phyloP scores from a whole-genome alignment of 352 stramenopile genomes.

The Blastocystis sp. region DNA sequence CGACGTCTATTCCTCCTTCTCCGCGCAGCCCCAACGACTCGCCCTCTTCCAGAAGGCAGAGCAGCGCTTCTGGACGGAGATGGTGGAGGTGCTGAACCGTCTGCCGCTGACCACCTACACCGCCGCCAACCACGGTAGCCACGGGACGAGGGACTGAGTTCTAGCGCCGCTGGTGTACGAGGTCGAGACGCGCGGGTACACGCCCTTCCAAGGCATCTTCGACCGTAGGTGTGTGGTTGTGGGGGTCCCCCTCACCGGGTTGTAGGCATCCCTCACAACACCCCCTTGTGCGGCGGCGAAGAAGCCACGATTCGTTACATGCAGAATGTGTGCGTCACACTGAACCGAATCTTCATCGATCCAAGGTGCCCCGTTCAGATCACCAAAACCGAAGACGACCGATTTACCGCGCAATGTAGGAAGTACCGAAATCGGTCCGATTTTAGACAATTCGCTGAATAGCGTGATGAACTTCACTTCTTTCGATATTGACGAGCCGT shows the following conservation, averaged over 20 bases:
- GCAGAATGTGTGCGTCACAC: not conserved
- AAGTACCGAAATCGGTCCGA: not conserved
- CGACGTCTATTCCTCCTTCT: not conserved
- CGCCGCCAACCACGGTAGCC: not conserved
- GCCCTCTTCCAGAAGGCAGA: slow-evolving; percentile 22
- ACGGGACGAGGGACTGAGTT: not conserved
- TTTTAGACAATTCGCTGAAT: not conserved
- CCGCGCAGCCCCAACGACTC: not conserved
- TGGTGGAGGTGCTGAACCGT: slow-evolving; percentile 38
- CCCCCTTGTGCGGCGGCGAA: not conserved
- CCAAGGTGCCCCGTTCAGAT: slow-evolving; percentile 17
- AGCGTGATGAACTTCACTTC: not conserved
- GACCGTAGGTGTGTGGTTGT: not conserved
- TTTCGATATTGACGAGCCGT: not conserved
- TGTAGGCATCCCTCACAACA: not conserved
- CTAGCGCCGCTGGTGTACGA: slow-evolving; percentile 40
- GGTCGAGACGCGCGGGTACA: slow-evolving; percentile 45
- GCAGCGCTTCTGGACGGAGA: slow-evolving; percentile 3
- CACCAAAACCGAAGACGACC: not conserved
- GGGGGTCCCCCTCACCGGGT: not conserved
- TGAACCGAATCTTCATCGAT: slow-evolving; percentile 5
- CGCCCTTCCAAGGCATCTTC: slow-evolving; percentile 32
- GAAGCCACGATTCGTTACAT: slow-evolving; percentile 27
- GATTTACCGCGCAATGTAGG: not conserved
- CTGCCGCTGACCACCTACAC: slow-evolving; percentile 3